phyloP scores from a whole-genome alignment of 1,284 basidiomycete species.

The Stereum hirsutum region DNA sequence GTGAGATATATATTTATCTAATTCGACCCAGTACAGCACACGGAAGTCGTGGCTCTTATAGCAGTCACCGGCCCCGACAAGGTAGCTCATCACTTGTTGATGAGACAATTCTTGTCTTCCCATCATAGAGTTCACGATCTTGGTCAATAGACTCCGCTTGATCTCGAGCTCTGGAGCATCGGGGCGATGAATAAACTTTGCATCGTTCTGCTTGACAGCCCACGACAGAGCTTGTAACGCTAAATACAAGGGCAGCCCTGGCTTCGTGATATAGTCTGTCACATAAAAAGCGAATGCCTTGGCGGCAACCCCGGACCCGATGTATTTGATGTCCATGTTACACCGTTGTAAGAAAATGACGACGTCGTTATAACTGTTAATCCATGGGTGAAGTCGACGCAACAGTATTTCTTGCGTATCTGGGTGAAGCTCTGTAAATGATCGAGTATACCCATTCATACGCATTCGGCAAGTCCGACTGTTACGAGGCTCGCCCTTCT shows the following conservation, averaged over 20 bases:
- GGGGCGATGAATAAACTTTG: too few species aligned
- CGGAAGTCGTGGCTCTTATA: not conserved
- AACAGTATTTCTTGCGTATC: not conserved
- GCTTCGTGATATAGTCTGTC: slow-evolving; percentile 2
- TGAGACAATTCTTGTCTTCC: not conserved
- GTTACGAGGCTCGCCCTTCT: slow-evolving; percentile 2
- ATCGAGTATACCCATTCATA: not conserved
- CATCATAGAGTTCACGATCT: not conserved
- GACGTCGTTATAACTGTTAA: slow-evolving; percentile 2
- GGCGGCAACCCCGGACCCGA: not conserved
- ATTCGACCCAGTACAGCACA: too few species aligned
- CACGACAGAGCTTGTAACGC: not conserved
- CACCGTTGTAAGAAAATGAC: not conserved
- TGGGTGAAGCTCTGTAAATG: not conserved
- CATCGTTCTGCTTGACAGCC: not conserved
- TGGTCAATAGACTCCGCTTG: not conserved
- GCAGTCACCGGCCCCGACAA: not conserved
- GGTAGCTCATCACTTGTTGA: slow-evolving; percentile 1
- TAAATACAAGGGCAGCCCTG: not conserved
- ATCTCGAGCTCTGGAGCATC: not conserved
- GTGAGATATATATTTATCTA: too few species aligned
- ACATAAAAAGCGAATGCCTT: not conserved
- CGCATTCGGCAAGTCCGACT: slow-evolving; percentile 7
- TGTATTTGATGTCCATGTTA: slow-evolving; percentile 4
- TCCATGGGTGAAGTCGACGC: not conserved